Base-by-base conservation (phyloP, 441 rosid genomes). In the Metrosideros polymorpha region DNA sequence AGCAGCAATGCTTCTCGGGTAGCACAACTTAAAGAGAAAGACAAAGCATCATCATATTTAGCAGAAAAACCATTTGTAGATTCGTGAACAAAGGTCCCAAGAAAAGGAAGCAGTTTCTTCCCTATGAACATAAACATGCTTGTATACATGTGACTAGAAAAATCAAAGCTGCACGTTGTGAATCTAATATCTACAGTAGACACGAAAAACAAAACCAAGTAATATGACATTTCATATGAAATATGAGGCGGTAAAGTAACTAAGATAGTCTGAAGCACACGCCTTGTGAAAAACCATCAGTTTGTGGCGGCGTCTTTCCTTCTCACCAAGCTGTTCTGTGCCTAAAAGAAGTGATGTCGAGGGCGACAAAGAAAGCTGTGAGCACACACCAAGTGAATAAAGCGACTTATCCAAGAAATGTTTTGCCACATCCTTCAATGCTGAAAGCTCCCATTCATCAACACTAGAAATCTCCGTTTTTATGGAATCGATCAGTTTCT, bases 231-330 rank as follows among this genome's bases (percentile, higher is more conserved):
- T 43, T 29, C 42, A 75, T 53, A 14, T 25, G 75, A 19, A 84
- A 84, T 83, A 82, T 12, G 79, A 75, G 57, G 83, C 61, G n/a
- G 59, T 12, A 15, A 89, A 50, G 7, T 43, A 50, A 42, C 56
- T 35, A 29, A 42, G 43, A 19, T 35, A 22, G 84, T n/a, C n/a
- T n/a, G 52, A 87, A 84, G 88, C 22, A 29, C 92, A 17, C 92
- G 89, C 99, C 95, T 95, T 89, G 86, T 95, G 95, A 89, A 88
- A 92, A 87, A 95, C 86, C 91, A 91, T 93, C 86, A 95, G n/a
- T 90, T 94, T 96, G 91, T 92, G 89, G 63, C 96, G 94, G 42
- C 88, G 90, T 76, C 85, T 90, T 6, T 92, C 87, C 87, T 90
- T 92, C 56, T 95, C 93, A 4, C 95, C 99, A 50, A 88, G 93